Percentiles rank a stretch among this genome's conserved stretches.
These are phyloP conservation scores for Litsea cubeba DNA, from an alignment of 164 flowering plant species.

Conservation along the genomic window DNA sequence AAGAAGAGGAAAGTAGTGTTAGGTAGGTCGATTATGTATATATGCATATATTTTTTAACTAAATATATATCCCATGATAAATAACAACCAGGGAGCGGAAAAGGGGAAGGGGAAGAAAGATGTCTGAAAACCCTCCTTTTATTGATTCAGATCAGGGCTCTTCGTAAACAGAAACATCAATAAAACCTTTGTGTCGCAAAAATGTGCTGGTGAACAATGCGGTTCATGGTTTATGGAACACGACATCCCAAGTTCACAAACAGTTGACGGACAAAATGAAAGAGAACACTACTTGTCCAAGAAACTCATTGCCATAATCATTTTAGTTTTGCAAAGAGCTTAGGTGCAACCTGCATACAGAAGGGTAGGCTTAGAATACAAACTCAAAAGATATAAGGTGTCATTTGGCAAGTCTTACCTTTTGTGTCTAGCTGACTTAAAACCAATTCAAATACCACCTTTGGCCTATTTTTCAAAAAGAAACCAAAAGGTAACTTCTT, in stretches of 20 bases:
- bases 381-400: neutral
- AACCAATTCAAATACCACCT: neutral
- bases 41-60: neutral
- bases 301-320: slow-evolving; percentile 17
- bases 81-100: neutral
- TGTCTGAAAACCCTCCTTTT: neutral
- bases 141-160: neutral
- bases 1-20: too few relatives aligned
- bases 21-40: too few relatives aligned
- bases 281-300: neutral
- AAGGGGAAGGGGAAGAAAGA: neutral
- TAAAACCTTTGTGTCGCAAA: too few relatives aligned
- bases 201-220: neutral
- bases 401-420: neutral
- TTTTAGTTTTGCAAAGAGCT: slow-evolving; percentile 47
- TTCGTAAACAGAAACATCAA: neutral
- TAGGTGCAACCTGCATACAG: slow-evolving; percentile 52
- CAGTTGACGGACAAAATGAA: neutral
- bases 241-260: neutral
- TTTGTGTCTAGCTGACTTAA: neutral
- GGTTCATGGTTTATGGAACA: too few relatives aligned
- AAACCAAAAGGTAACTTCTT: slow-evolving; percentile 2
- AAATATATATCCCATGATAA: neutral
- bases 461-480: neutral
- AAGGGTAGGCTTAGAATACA: neutral